Conservation (phyloP, 2,329 filamentous ascomycete genomes). For the Diaporthe ampelina region DNA sequence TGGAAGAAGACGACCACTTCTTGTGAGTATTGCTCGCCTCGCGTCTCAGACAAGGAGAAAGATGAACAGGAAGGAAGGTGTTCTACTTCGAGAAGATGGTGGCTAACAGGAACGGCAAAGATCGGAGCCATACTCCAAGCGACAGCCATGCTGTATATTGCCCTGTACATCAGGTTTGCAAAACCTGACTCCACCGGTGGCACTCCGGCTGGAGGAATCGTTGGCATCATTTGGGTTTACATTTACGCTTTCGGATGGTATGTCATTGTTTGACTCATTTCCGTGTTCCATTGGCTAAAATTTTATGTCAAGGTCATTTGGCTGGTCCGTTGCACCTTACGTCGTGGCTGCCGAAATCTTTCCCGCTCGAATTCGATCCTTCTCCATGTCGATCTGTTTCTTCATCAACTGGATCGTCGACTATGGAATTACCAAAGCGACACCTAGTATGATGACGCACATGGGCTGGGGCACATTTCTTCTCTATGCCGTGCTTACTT, state of each 20-base stretch:
- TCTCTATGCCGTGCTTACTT: slow-evolving; percentile 53
- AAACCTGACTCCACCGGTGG: slow-evolving; percentile 49
- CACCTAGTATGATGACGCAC: slow-evolving; percentile 53
- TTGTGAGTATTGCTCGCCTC: slow-evolving; percentile 11
- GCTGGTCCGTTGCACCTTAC: slow-evolving; percentile 47
- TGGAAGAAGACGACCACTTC: slow-evolving; percentile 48
- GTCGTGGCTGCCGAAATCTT: slow-evolving; percentile 52
- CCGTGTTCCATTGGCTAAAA: slow-evolving; percentile 35
- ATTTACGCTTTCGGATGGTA: slow-evolving; percentile 49
- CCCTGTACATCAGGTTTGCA: slow-evolving; percentile 52
- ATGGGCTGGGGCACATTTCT: slow-evolving; percentile 55
- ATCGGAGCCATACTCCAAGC: slow-evolving; percentile 46
- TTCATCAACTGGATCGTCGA: slow-evolving; percentile 53
- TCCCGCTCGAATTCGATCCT: slow-evolving; percentile 50
- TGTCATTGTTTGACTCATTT: not conserved
- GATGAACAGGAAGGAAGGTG: not conserved
- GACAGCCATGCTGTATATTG: slow-evolving; percentile 49
- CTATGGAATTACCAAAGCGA: slow-evolving; percentile 51
- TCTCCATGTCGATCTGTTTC: slow-evolving; percentile 49
- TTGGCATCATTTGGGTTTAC: slow-evolving; percentile 55
- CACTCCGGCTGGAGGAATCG: slow-evolving; percentile 55
- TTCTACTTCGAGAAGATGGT: not conserved
- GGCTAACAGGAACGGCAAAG: not conserved
- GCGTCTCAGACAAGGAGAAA: too few species aligned
- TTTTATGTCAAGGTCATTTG: slow-evolving; percentile 42